These are phyloP conservation scores for Xylariaceae sp. DNA, from an alignment of 2,329 filamentous ascomycete species.

Conservation along the genomic window DNA sequence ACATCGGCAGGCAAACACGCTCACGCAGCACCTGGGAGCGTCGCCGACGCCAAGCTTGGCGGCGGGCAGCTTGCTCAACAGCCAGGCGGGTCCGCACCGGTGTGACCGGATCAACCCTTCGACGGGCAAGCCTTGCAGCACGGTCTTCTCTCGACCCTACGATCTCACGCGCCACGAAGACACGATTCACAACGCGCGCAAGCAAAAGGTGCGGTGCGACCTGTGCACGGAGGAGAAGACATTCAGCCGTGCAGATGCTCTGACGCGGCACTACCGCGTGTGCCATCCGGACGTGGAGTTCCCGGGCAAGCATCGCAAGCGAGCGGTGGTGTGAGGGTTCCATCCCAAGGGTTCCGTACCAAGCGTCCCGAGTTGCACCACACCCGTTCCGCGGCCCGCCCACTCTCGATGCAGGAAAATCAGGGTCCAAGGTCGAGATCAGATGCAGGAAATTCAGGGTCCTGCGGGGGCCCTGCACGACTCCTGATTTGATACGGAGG, in stretches of 20 bases:
- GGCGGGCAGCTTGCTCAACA: slow-evolving; percentile 59
- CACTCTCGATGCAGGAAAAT: too few species aligned
- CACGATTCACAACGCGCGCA: slow-evolving; percentile 90
- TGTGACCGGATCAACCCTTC: slow-evolving; percentile 92
- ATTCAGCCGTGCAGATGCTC: slow-evolving; percentile 88
- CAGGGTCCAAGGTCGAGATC: slow-evolving; percentile 1
- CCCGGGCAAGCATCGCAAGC: slow-evolving; percentile 52
- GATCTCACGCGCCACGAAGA: slow-evolving; percentile 95
- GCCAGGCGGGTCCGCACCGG: slow-evolving; percentile 85
- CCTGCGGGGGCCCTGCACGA: slow-evolving; percentile 13
- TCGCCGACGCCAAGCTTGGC: slow-evolving; percentile 31
- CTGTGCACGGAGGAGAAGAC: slow-evolving; percentile 95
- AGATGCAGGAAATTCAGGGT: slow-evolving; percentile 16
- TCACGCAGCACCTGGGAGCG: slow-evolving; percentile 29
- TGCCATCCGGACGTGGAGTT: slow-evolving; percentile 85
- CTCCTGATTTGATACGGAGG: slow-evolving; percentile 6
- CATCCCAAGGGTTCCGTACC: background rate
- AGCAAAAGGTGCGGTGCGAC: slow-evolving; percentile 89
- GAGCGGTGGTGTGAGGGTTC: slow-evolving; percentile 18
- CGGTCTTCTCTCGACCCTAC: slow-evolving; percentile 90
- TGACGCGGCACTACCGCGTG: slow-evolving; percentile 89
- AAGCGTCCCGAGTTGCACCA: too few species aligned
- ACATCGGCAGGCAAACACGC: slow-evolving; percentile 65
- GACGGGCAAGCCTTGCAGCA: slow-evolving; percentile 90
- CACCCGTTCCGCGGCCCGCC: too few species aligned